Evolutionary conservation across 2,329 filamentous ascomycete species (phyloP), one percentile per base, ranked within the genome.

Genomic region (Plenodomus lindquistii): DNA sequence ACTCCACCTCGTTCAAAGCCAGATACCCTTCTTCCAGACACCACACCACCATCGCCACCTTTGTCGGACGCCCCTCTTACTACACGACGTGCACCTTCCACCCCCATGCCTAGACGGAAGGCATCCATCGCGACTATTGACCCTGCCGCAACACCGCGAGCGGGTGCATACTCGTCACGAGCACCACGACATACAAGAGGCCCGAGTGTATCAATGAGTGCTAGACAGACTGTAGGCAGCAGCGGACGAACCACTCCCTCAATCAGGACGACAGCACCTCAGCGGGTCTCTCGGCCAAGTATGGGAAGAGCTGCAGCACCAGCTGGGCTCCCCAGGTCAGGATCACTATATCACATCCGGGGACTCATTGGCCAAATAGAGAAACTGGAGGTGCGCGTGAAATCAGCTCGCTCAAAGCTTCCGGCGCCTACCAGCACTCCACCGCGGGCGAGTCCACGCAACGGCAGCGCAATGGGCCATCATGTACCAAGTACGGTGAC

Each of bases 321-420:
- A 48, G 67, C 62, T 44, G 70, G 71, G 21, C 65, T 85, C 44
- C 80, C 83, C 37, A 78, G 82, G 52, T 85, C 84, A 22, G 81
- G 83, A 54, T 97, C 94, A 2, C 83, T 99, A 41, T 88, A 89
- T 58, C 94, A 99, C 70, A 96, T 99, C 65, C 90, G 93, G 56
- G 88, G 87, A 22, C 85, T 99, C 57, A 96, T 95, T 49, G 92
- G 91, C 21, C 94, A 97, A 75, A 97, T 97, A 91, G 91, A 97
- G 73, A 89, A 91, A 59, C 85, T 99, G 52, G 94, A 97, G 72
- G 90, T 94, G 55, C 85, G 94, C 37, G 93, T 99, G 9, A 91
- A 97, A 52, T 91, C 87, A 19, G 94, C 88, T 16, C 86, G 91
- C 60, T 97, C 93, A 34, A 96, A 94, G 73, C 82, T 99, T 17